Evolutionary conservation across 2,329 filamentous ascomycete genomes (phyloP).

Genomic region (Cladophialophora immunda): DNA sequence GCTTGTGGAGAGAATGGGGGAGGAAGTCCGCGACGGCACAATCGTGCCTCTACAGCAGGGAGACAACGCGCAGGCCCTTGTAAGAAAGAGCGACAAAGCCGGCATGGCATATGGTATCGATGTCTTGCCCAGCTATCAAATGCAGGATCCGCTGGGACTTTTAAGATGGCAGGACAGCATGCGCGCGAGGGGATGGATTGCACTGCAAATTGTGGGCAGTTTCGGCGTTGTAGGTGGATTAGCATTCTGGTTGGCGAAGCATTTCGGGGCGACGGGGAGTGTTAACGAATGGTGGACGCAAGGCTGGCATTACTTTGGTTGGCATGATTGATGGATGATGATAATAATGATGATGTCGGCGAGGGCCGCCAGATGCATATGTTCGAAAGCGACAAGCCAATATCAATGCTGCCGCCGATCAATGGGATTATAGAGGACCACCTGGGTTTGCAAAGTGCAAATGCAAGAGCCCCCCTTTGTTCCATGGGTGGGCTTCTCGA

Average conservation of each 20-base stretch:
- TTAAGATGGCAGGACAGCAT: conserved; percentile 74
- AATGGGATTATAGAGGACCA: neutral
- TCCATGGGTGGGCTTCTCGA: neutral
- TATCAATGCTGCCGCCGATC: neutral
- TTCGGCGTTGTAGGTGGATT: conserved; percentile 78
- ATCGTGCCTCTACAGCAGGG: conserved; percentile 60
- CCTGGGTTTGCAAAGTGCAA: neutral
- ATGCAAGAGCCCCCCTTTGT: neutral
- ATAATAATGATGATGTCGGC: neutral
- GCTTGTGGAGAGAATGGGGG: conserved; percentile 72
- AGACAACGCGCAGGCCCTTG: conserved; percentile 40
- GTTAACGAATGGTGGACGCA: conserved; percentile 40
- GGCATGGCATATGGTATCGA: conserved; percentile 35
- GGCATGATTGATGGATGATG: conserved; percentile 27
- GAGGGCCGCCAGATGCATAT: neutral
- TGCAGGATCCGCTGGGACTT: conserved; percentile 81
- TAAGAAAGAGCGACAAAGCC: conserved; percentile 36
- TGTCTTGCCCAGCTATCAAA: conserved; percentile 45
- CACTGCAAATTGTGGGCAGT: conserved; percentile 77
- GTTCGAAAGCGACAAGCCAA: neutral
- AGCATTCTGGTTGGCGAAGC: conserved; percentile 67
- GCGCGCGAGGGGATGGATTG: conserved; percentile 69
- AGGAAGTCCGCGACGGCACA: conserved; percentile 72
- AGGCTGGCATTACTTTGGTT: conserved; percentile 31
- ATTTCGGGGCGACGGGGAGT: conserved; percentile 47